Percentiles rank a stretch among this genome's conserved stretches.
phyloP scores from a whole-genome alignment of 148 eudicot species.

The Spergularia marina region DNA sequence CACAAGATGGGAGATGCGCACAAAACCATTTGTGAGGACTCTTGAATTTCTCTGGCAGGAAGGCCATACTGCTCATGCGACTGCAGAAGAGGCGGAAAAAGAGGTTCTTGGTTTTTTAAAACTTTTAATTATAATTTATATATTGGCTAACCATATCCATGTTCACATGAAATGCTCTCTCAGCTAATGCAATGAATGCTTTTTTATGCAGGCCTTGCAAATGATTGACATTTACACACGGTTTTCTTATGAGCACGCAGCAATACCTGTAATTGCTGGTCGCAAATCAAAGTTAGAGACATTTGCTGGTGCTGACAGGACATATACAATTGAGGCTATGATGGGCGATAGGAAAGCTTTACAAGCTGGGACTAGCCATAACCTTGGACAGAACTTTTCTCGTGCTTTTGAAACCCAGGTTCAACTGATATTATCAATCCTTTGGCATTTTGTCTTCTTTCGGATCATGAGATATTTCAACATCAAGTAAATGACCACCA shows the following conservation, averaged over 20 bases:
- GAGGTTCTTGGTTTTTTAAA: conserved; percentile 52
- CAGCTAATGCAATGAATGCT: conserved; percentile 28
- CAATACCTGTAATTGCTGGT: conserved; percentile 96
- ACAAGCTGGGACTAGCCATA: conserved; percentile 99
- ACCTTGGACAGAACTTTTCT: conserved; percentile 97
- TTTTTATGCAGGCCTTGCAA: conserved; percentile 79
- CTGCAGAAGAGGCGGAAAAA: conserved; percentile 88
- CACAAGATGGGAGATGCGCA: conserved; percentile 99
- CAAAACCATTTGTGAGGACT: conserved; percentile 96
- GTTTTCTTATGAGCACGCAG: conserved; percentile 94
- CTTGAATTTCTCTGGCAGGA: conserved; percentile 99
- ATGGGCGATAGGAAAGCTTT: conserved; percentile 99
- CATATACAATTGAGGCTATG: conserved; percentile 99
- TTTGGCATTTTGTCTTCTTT: neutral
- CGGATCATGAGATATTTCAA: conserved; percentile 4
- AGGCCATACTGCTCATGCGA: conserved; percentile 98
- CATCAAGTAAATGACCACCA: neutral
- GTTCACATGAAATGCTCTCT: neutral
- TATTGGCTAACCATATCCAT: neutral
- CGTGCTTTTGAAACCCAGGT: conserved; percentile 98
- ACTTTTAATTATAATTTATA: conserved; percentile 1
- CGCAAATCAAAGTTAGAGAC: conserved; percentile 93
- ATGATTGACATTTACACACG: conserved; percentile 89
- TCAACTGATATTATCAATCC: neutral
- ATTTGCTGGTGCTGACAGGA: conserved; percentile 92